Evolutionary conservation across 257 asterid genomes (phyloP), one percentile per base, ranked within the genome.

Genomic region (Misopates orontium): DNA sequence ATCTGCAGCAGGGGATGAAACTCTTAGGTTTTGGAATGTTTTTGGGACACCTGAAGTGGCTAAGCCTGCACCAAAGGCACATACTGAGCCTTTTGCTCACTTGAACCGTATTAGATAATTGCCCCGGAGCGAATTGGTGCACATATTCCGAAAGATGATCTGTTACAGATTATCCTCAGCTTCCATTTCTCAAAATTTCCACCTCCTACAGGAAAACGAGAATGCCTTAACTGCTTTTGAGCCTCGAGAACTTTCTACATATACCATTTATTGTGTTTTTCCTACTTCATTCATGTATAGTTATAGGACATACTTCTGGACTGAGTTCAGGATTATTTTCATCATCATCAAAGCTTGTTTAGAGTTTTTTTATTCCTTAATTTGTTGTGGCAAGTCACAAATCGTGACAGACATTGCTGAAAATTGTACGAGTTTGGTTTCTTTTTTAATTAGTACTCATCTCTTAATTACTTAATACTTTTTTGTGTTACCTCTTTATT

Each of bases 1-100:
- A 6, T 85, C 98, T 60, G 98, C 98, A 62, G 96, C 98, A 10
- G 98, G 95, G 23, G 98, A 89, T 66, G 98, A 88, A 76, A 91
- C 95, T 12, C 89, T 91, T 55, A 76, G 96, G 69, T 92, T 92
- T 62, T 92, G 97, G 98, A 89, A 89, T 28, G 98, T 84, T 9
- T 92, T 92, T 56, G 98, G 97, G 62, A 77, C 90, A 42, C 98
- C 97, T 58, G 88, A 92, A 84, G 88, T 77, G 40, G 87, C 93
- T 15, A 87, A 89, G 77, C 81, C 95, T 60, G 85, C 85, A 1
- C 83, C 95, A 8, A 91, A 91, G 78, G 56, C 95, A 42, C 71
- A 47, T 6, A 3, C 82, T 4, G 97, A 89, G 80, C 97, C 98
- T 5, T 92, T 92, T 71, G 96, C 98, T 68, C 92, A 87, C 74